Evolutionary conservation across 2,329 filamentous ascomycete genomes (phyloP).

Genomic region (Diaporthe sp.): DNA sequence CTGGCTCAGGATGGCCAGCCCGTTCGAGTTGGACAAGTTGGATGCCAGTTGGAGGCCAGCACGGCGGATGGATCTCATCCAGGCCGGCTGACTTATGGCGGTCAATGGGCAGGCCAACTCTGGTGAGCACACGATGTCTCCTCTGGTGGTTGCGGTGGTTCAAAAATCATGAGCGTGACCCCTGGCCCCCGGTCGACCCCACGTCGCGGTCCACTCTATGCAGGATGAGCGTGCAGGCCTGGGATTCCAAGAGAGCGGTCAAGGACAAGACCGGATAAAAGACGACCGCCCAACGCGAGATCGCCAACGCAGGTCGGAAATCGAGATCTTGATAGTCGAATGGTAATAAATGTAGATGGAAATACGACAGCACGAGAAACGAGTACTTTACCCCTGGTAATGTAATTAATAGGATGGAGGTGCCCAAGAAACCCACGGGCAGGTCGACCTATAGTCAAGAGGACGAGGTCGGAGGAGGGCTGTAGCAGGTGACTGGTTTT

Average conservation of each 20-base stretch:
- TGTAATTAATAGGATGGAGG: background rate
- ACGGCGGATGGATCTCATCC: background rate
- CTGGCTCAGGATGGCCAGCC: background rate
- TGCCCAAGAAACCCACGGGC: background rate
- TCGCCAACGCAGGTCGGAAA: constrained; percentile 30
- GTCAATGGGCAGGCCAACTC: constrained; percentile 12
- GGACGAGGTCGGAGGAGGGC: background rate
- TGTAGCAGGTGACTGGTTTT: constrained; percentile 8
- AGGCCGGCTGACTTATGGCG: constrained; percentile 11
- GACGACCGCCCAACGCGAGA: constrained; percentile 26
- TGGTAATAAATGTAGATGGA: background rate
- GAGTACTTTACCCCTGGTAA: background rate
- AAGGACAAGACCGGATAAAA: constrained; percentile 32
- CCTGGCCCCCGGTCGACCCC: constrained; percentile 34
- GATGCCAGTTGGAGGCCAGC: background rate
- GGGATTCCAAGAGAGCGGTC: constrained; percentile 38
- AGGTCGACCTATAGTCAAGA: background rate
- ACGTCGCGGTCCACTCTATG: constrained; percentile 37
- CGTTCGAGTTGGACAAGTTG: background rate
- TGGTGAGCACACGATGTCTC: constrained; percentile 24
- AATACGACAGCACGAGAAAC: background rate
- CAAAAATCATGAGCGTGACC: constrained; percentile 26
- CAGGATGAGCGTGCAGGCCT: constrained; percentile 30
- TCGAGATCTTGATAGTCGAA: constrained; percentile 25
- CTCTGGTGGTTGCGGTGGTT: constrained; percentile 28